Evolutionary conservation across 345 rosid genomes (phyloP), one percentile per base, ranked within the genome.

Genomic region (Gossypium rotundifolium): DNA sequence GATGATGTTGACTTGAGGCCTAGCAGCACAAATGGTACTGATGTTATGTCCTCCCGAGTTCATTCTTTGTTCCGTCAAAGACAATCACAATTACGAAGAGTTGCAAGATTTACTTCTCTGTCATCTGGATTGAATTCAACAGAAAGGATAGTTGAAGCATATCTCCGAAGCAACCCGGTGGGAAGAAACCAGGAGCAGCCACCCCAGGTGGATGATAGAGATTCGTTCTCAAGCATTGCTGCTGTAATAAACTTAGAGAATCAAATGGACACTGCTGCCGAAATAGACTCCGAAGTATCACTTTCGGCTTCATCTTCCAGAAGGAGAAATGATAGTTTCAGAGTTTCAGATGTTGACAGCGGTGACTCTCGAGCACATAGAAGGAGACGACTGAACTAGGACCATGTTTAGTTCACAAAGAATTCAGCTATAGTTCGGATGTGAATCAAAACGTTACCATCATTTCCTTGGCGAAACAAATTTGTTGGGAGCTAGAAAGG

Each of bases 181-280:
- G 93, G 87, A 72, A 88, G 98, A 80, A 92, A 79, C 83, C 90
- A 84, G 65, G 95, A 88, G 77, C 94, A 84, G 74, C 87, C 98
- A 69, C 84, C 85, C 11, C 78, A 84, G 17, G 93, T 84, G 71
- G 97, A 91, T 83, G 98, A 94, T 83, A 85, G 90, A 65, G 94
- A 88, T 33, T 33, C 40, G 7, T 33, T 33, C 40, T 33, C 40
- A 33, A 33, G 40, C 40, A 33, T 33, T 33, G 85, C 83, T 70
- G 91, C 90, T 48, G 88, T 76, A 38, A 90, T 90, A 80, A 84
- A 90, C 88, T 86, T 89, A 0, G 94, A 84, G 65, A 81, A 82
- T 79, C 90, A 85, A 79, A 75, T 86, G 82, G 94, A 90, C 86
- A 86, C 87, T 33, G 88, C 94, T 0, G 85, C 78, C 45, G 94